phyloP scores from a whole-genome alignment of 768 basidiomycete genomes.

The Mycena alexandri region DNA sequence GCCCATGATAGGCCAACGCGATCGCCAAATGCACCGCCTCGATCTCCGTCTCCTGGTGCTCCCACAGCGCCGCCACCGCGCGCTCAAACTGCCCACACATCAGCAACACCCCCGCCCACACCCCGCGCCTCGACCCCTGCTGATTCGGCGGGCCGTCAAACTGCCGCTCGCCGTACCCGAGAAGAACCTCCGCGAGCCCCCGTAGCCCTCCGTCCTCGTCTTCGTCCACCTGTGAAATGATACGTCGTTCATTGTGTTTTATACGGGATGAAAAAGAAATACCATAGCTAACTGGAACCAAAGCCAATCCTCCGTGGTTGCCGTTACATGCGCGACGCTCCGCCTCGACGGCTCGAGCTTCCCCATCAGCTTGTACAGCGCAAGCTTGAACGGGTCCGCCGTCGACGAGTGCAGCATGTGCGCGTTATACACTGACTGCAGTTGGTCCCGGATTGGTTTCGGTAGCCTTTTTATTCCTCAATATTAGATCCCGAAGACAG shows the following conservation, averaged over 20 bases:
- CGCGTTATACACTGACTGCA: conserved; percentile 84
- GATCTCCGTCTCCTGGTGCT: conserved; percentile 86
- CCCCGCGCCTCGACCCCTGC: conserved; percentile 69
- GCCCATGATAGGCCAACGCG: conserved; percentile 92
- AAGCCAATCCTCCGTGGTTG: conserved; percentile 97
- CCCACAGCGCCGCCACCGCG: conserved; percentile 91
- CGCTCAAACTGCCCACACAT: conserved; percentile 96
- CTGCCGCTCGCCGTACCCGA: conserved; percentile 85
- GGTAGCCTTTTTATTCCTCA: conserved; percentile 61
- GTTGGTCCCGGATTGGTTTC: conserved; percentile 81
- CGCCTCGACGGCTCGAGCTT: conserved; percentile 87
- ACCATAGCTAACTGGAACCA: conserved; percentile 97
- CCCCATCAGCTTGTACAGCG: conserved; percentile 95
- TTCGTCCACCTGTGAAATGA: conserved; percentile 72
- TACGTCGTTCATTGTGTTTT: neutral
- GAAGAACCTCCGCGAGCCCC: conserved; percentile 78
- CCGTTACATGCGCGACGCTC: conserved; percentile 85
- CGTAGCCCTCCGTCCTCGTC: conserved; percentile 84
- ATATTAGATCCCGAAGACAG: too few species aligned
- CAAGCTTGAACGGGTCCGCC: conserved; percentile 95
- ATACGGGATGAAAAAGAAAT: neutral
- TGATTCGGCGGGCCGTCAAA: conserved; percentile 78
- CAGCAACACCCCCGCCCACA: conserved; percentile 87
- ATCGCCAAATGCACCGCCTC: conserved; percentile 96
- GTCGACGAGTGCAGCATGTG: conserved; percentile 91